Evolutionary conservation across 2,329 filamentous ascomycete genomes (phyloP), one percentile per base, ranked within the genome.

Genomic region (Colletotrichum endophyticum): DNA sequence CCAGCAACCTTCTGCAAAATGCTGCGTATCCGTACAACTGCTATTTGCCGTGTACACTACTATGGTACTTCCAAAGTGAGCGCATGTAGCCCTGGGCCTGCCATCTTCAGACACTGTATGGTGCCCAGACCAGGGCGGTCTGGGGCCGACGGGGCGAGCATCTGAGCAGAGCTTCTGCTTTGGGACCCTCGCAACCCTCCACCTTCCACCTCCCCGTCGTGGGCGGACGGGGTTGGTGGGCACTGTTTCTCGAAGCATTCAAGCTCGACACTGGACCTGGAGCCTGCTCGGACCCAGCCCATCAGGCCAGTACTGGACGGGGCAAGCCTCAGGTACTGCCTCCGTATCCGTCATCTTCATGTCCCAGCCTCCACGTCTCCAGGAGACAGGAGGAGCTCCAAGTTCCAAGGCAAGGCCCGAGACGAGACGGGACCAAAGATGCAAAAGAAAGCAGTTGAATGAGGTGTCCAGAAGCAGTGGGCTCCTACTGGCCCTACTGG

Each of bases 111-210:
- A 53, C 44, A 53, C 57, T 70, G 39, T 70, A 32, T 32, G 30
- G 15, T 59, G 28, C 68, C 32, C 62, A 63, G 73, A 39, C 62
- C 15, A 75, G 62, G 70, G 61, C 53, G 59, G 59, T 61, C 68
- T 72, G 62, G 67, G 67, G 72, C 72, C 72, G 68, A 75, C 72
- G 22, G 28, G 34, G 68, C 56, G 57, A 70, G n/a, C 49, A 57
- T 61, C 70, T 66, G 70, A 69, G 70, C 73, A 76, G 73, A 76
- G 73, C 64, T 73, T 73, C 70, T 73, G 70, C 73, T 73, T 39
- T 63, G n/a, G 27, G 63, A 59, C 64, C 57, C 63, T 69, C 57
- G 56, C 44, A 53, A 39, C 25, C 39, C 56, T 73, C 71, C 73
- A 76, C 73, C 57, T 68, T 63, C 73, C 73, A 72, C 70, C 32